Conservation (phyloP, 345 rosid species). For the Lepidium aucheri region DNA sequence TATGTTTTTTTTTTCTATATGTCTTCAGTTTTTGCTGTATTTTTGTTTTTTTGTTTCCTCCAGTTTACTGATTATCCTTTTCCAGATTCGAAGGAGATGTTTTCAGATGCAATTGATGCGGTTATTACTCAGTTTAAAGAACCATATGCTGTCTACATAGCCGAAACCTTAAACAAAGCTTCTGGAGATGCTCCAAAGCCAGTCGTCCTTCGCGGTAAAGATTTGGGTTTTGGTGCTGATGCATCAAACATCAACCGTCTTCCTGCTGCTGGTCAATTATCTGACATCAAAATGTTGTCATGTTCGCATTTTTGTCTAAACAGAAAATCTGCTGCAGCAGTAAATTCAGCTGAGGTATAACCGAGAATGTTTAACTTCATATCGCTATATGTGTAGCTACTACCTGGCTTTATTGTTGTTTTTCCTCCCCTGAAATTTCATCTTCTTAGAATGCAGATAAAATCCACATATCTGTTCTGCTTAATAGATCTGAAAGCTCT, state of each 20-base stretch:
- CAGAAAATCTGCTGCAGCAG: slow-evolving; percentile 34
- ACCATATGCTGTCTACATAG: slow-evolving; percentile 40
- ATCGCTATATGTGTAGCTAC: background rate
- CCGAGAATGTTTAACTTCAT: background rate
- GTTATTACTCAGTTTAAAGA: slow-evolving; percentile 57
- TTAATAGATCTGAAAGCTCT: slow-evolving; percentile 50
- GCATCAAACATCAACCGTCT: slow-evolving; percentile 36
- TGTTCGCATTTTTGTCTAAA: slow-evolving; percentile 57
- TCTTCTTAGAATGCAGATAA: slow-evolving; percentile 77
- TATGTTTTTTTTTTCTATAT: too few relatives aligned
- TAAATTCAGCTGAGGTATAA: slow-evolving; percentile 58
- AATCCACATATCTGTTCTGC: slow-evolving; percentile 58
- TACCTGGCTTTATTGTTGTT: background rate
- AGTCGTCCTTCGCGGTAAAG: slow-evolving; percentile 42
- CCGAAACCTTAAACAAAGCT: slow-evolving; percentile 38
- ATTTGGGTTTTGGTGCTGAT: slow-evolving; percentile 46
- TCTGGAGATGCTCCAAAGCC: slow-evolving; percentile 40
- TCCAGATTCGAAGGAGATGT: slow-evolving; percentile 46
- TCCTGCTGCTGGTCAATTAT: slow-evolving; percentile 29
- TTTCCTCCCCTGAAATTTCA: slow-evolving; percentile 24
- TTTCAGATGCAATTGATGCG: slow-evolving; percentile 38
- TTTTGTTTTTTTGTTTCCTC: background rate
- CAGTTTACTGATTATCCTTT: slow-evolving; percentile 4
- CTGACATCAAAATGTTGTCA: slow-evolving; percentile 31
- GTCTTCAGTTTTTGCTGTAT: too few relatives aligned